Evolutionary conservation across 2,329 filamentous ascomycete genomes (phyloP), one percentile per base, ranked within the genome.

Genomic region (Cryphonectria naterciae): DNA sequence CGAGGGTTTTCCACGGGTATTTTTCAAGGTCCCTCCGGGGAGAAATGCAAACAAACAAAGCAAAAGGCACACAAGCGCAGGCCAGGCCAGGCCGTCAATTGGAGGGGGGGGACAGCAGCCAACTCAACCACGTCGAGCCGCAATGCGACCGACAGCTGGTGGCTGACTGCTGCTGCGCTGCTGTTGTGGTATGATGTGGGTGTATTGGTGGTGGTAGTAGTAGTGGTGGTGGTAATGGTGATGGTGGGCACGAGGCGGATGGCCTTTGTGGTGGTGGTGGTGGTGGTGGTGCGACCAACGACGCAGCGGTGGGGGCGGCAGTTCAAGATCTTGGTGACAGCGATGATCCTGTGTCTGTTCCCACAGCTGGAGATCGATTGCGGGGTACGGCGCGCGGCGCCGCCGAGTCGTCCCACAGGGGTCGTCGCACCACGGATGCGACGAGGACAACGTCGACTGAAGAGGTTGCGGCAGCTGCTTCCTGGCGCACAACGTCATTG

Each of bases 101-200:
- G 28, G 2, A 32, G 28, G 37, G n/a, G 37, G 35, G n/a, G 37
- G 35, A 37, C 32, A 56, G 52, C 65, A 58, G 52, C 61, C 68
- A 68, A 64, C 68, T 72, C 69, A 70, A 63, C 71, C 66, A 46
- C 65, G 71, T 71, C 71, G 70, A 72, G 71, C 43, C 71, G 71
- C 71, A 64, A 72, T 37, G 71, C 71, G 71, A 72, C 71, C 43
- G 68, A 71, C 68, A 25, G 67, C 41, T 65, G 68, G 67, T 56
- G 66, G 68, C 66, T 52, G 68, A 66, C 68, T 67, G 71, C 69
- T 69, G 67, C 67, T 43, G 39, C 35, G 52, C 52, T 54, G 52
- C 54, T 28, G 62, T 25, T 65, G 62, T 32, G 41, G 10, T 32
- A 25, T 58, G 54, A 10, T 49, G 46, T 5, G 1, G 60, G 10